phyloP scores from a whole-genome alignment of 2,329 filamentous ascomycete genomes.

The Akanthomyces uredinophilus region DNA sequence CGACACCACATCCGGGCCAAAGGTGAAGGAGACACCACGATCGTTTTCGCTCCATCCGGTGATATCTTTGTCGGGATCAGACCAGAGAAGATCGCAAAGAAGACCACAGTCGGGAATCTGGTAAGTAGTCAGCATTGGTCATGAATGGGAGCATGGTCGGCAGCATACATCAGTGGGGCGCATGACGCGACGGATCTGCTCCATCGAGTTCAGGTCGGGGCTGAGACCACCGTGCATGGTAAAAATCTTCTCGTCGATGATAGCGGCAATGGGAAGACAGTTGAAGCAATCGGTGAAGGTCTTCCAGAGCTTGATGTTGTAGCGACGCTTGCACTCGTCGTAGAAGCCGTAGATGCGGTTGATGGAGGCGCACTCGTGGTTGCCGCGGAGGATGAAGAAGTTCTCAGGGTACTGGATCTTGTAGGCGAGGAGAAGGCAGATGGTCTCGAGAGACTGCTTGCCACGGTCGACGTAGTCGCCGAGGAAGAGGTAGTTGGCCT shows the following conservation, averaged over 20 bases:
- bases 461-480: slow-evolving; percentile 98
- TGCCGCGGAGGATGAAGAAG: slow-evolving; percentile 97
- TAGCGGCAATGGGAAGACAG: slow-evolving; percentile 94
- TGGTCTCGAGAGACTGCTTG: slow-evolving; percentile 98
- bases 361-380: slow-evolving; percentile 98
- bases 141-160: slow-evolving; percentile 17
- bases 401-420: slow-evolving; percentile 99
- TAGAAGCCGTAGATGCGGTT: slow-evolving; percentile 99
- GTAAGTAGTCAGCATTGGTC: slow-evolving; percentile 16
- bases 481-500: slow-evolving; percentile 99
- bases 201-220: slow-evolving; percentile 98
- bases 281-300: slow-evolving; percentile 99
- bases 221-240: slow-evolving; percentile 98
- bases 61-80: slow-evolving; percentile 98
- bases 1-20: slow-evolving; percentile 94
- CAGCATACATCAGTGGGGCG: slow-evolving; percentile 90
- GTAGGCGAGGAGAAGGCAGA: slow-evolving; percentile 92
- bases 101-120: slow-evolving; percentile 98
- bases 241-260: slow-evolving; percentile 99
- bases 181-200: slow-evolving; percentile 98
- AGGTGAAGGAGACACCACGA: slow-evolving; percentile 96
- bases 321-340: slow-evolving; percentile 98
- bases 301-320: slow-evolving; percentile 99
- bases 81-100: slow-evolving; percentile 96
- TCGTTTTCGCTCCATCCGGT: slow-evolving; percentile 99